Evolutionary conservation across 768 basidiomycete species (phyloP).

Genomic region (Brasilioporus rufonigricans): DNA sequence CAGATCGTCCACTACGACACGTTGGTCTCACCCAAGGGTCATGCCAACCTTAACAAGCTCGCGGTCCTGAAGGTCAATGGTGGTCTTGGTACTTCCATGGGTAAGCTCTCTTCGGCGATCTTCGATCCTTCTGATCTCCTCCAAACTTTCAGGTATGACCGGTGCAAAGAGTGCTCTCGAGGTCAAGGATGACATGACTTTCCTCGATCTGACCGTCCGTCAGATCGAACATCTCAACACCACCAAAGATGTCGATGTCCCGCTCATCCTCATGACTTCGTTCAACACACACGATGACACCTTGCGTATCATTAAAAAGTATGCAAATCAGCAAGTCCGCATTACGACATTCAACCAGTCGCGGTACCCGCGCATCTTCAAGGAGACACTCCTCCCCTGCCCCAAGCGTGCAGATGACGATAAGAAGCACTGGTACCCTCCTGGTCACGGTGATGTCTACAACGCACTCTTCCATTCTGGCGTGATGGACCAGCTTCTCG

Average conservation of each 20-base stretch:
- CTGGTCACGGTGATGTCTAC: constrained; percentile 75
- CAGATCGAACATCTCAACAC: constrained; percentile 72
- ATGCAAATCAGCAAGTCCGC: constrained; percentile 74
- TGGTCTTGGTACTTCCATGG: constrained; percentile 68
- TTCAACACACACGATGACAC: constrained; percentile 83
- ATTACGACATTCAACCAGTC: constrained; percentile 73
- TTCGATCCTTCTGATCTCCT: neutral
- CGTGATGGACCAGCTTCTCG: constrained; percentile 67
- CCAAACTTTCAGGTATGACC: constrained; percentile 41
- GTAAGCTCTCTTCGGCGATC: constrained; percentile 22
- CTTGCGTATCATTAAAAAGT: constrained; percentile 75
- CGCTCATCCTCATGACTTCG: constrained; percentile 79
- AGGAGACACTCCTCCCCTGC: constrained; percentile 63
- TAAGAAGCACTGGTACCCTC: constrained; percentile 75
- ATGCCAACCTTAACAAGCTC: constrained; percentile 59
- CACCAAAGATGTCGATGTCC: constrained; percentile 60
- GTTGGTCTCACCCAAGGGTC: constrained; percentile 45
- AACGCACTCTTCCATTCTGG: constrained; percentile 70
- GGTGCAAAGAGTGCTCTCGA: constrained; percentile 73
- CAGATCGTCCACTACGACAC: constrained; percentile 60
- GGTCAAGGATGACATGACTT: constrained; percentile 70
- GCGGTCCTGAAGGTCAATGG: constrained; percentile 81
- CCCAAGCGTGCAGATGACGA: constrained; percentile 56
- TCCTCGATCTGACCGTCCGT: constrained; percentile 63
- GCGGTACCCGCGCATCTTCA: constrained; percentile 70